These are phyloP conservation scores for Ceratonia siliqua DNA, from an alignment of 306 rosid species.

Conservation along the genomic window DNA sequence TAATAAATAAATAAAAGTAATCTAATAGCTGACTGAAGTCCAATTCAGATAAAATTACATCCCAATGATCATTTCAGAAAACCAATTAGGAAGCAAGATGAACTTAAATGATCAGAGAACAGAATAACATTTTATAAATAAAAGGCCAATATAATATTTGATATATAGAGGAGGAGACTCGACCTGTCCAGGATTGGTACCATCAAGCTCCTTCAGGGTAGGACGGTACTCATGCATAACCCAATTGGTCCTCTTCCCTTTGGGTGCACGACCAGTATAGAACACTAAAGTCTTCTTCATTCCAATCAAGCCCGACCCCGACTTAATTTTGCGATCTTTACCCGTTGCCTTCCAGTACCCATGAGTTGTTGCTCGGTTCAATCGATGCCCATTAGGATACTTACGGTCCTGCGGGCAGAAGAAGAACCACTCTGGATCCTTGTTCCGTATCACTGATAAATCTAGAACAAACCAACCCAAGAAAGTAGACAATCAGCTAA, in stretches of 20 bases:
- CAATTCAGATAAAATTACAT: background rate
- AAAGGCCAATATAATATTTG: background rate
- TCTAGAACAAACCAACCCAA: slow-evolving; percentile 43
- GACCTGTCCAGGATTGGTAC: slow-evolving; percentile 98
- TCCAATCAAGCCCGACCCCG: slow-evolving; percentile 71
- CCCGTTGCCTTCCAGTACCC: slow-evolving; percentile 99
- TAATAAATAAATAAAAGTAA: background rate
- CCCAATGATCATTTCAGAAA: background rate
- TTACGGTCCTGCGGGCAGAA: slow-evolving; percentile 95
- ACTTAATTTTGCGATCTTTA: slow-evolving; percentile 86
- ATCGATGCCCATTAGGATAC: slow-evolving; percentile 87
- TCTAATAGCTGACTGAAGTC: background rate
- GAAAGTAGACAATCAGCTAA: slow-evolving; percentile 13
- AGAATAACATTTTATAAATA: background rate
- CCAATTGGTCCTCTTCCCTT: slow-evolving; percentile 89
- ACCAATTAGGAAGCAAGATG: slow-evolving; percentile 4
- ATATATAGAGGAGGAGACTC: background rate
- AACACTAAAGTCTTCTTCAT: slow-evolving; percentile 98
- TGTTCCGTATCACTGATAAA: slow-evolving; percentile 65
- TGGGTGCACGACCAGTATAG: slow-evolving; percentile 91
- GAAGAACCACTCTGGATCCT: slow-evolving; percentile 98
- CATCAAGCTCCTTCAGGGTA: slow-evolving; percentile 80
- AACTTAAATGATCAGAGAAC: slow-evolving; percentile 4
- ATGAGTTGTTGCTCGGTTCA: slow-evolving; percentile 78
- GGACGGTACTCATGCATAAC: slow-evolving; percentile 97